phyloP scores from a whole-genome alignment of 179 eudicot genomes.

The Carnegiea gigantea region DNA sequence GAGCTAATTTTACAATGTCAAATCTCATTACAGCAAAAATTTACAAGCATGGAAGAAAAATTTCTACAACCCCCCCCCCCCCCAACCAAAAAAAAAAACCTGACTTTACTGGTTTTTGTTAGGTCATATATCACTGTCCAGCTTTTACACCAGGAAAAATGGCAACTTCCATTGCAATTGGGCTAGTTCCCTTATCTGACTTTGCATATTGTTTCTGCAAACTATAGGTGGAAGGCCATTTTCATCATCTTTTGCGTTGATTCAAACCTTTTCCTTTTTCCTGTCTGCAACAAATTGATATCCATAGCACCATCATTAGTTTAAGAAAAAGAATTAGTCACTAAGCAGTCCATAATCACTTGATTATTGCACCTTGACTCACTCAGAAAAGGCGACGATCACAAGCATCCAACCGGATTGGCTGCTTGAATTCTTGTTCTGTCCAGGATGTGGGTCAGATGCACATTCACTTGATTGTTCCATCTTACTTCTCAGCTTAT shows the following conservation, averaged over 20 bases:
- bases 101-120: background rate
- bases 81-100: too few relatives aligned
- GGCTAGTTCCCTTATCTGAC: background rate
- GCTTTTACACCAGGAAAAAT: background rate
- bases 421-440: background rate
- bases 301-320: background rate
- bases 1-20: too few relatives aligned
- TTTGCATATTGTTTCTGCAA: background rate
- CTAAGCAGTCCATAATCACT: constrained; percentile 1
- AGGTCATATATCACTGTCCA: background rate
- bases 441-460: too few relatives aligned
- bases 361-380: background rate
- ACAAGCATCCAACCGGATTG: background rate
- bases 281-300: background rate
- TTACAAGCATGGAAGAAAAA: too few relatives aligned
- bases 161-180: background rate
- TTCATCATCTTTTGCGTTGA: background rate
- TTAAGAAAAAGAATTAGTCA: background rate
- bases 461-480: background rate
- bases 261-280: background rate
- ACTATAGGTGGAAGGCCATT: background rate
- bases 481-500: background rate
- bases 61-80: too few relatives aligned
- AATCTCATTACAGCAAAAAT: too few relatives aligned
- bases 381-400: background rate